Evolutionary conservation across 441 rosid genomes (phyloP), one percentile per base, ranked within the genome.

Genomic region (Pelargonium cotyledonis): DNA sequence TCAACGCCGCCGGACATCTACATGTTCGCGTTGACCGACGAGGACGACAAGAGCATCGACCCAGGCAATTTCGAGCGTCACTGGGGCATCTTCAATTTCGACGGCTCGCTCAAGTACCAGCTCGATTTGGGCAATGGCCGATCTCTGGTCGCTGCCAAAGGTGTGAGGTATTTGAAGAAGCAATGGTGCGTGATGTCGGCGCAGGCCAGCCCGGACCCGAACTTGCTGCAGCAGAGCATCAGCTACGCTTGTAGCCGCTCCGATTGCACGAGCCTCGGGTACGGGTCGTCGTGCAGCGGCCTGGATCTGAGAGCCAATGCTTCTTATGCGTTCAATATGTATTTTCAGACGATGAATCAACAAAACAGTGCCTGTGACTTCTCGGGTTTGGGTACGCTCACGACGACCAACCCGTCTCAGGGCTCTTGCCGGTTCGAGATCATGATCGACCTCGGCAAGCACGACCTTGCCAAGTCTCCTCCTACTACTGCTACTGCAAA

Each of bases 31-130:
- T 76, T 89, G 53, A 77, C 92, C 18, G 99, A 92, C 16, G 99
- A 95, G 80, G 92, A 95, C 73, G 84, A 80, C 1, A 95, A 95
- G 76, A 92, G 93, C 63, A 73, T 89, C 9, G 96, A 82, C 0
- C 99, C 98, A 0, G 98, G 99, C 0, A 79, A 72, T 63, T 95
- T 89, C 8, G 98, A 95, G 85, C 94, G 98, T 26, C 95, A 95
- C 18, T 95, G 99, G 99, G 99, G 99, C 5, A 79, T 95, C 11
- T 92, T 92, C 21, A 75, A 77, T 18, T 92, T 71, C 15, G 97
- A 95, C 0, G 99, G 98, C 11, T 89, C 89, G 68, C 91, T 97
- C 1, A 92, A 92, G 68, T 95, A 84, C 57, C 81, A 69, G 35
- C 78, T 83, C 5, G 83, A 77, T 29, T 78, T 74, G 6, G 78